phyloP scores from a whole-genome alignment of 305 asterid species.

The Fraxinus latifolia region DNA sequence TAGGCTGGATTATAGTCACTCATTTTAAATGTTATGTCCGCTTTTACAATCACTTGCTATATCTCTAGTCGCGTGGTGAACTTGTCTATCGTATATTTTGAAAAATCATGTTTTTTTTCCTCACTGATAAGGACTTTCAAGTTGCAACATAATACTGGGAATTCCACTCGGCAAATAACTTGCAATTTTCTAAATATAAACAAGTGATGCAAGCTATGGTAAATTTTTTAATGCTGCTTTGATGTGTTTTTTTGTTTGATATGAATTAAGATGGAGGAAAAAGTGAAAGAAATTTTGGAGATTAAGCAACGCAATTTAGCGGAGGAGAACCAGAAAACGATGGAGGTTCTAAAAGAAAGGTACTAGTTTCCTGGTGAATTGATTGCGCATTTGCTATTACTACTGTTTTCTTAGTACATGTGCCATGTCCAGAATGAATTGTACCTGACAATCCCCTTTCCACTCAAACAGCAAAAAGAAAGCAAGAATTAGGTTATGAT shows the following conservation, averaged over 20 bases:
- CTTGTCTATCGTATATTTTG: constrained; percentile 8
- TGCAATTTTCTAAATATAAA: not conserved
- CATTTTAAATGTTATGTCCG: constrained; percentile 2
- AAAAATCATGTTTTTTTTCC: not conserved
- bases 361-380: constrained; percentile 30
- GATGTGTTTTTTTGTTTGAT: constrained; percentile 20
- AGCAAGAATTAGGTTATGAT: constrained; percentile 9
- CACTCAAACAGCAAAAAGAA: not conserved
- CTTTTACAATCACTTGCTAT: constrained; percentile 13
- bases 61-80: constrained; percentile 4
- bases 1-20: not conserved
- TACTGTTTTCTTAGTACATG: not conserved
- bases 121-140: not conserved
- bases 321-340: constrained; percentile 93
- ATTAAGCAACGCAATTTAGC: constrained; percentile 98
- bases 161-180: constrained; percentile 2
- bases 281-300: constrained; percentile 95
- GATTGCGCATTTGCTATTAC: constrained; percentile 19
- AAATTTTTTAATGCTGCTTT: constrained; percentile 18
- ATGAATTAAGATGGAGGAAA: constrained; percentile 82
- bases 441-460: not conserved
- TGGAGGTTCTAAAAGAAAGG: constrained; percentile 97
- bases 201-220: not conserved
- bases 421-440: not conserved
- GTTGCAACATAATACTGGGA: not conserved